Evolutionary conservation across 1,284 basidiomycete genomes (phyloP).

Genomic region (Garcileccinum viscosum): DNA sequence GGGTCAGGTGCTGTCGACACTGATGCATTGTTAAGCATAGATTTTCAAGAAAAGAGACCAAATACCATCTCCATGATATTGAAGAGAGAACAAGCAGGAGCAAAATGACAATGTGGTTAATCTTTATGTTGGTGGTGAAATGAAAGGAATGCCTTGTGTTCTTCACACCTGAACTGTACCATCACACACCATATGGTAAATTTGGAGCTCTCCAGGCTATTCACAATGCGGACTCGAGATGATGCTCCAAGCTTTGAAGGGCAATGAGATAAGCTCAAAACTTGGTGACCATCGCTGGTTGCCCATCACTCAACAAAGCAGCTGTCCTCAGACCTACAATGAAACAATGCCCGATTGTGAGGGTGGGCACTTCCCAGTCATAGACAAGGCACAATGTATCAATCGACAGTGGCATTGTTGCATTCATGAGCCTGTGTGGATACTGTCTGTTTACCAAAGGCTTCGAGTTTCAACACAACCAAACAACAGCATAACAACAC

Average conservation of each 20-base stretch:
- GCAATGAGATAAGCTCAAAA: too few relatives aligned
- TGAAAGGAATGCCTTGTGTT: slow-evolving; percentile 30
- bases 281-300: too few relatives aligned
- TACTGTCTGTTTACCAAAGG: slow-evolving; percentile 29
- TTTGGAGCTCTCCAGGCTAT: not conserved
- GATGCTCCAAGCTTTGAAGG: too few relatives aligned
- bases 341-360: too few relatives aligned
- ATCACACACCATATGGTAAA: slow-evolving; percentile 3
- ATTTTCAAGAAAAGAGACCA: slow-evolving; percentile 54
- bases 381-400: not conserved
- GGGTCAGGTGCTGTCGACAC: slow-evolving; percentile 11
- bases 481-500: slow-evolving; percentile 36
- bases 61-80: slow-evolving; percentile 49
- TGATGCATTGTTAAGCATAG: slow-evolving; percentile 17
- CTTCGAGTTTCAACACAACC: slow-evolving; percentile 33
- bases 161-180: slow-evolving; percentile 19
- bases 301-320: too few relatives aligned
- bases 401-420: too few relatives aligned
- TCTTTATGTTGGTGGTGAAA: slow-evolving; percentile 15
- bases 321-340: too few relatives aligned
- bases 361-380: not conserved
- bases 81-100: slow-evolving; percentile 1
- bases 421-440: too few relatives aligned
- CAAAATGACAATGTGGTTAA: slow-evolving; percentile 3
- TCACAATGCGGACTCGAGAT: too few relatives aligned